phyloP scores from a whole-genome alignment of 2,329 filamentous ascomycete genomes.

The Magnaporthales sp. region DNA sequence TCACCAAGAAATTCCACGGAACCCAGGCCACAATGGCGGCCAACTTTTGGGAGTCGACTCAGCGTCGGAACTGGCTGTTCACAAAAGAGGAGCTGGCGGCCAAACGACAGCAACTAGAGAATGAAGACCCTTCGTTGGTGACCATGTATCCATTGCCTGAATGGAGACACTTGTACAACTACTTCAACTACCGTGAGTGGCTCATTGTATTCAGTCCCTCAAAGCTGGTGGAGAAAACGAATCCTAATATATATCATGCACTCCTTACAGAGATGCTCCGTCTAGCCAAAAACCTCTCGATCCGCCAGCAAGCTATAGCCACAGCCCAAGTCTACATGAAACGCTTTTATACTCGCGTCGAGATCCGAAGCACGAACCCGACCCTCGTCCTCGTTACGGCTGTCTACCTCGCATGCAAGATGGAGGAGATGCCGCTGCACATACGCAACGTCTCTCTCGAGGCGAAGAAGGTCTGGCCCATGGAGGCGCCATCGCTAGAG shows the following conservation, averaged over 20 bases:
- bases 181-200: conserved; percentile 75
- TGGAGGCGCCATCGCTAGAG: conserved; percentile 45
- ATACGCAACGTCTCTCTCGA: conserved; percentile 86
- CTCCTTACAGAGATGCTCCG: conserved; percentile 59
- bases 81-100: conserved; percentile 70
- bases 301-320: conserved; percentile 85
- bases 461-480: conserved; percentile 72
- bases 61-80: conserved; percentile 85
- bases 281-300: conserved; percentile 72
- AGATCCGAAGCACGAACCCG: conserved; percentile 86
- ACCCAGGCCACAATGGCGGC: conserved; percentile 59
- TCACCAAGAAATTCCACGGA: background rate
- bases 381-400: conserved; percentile 90
- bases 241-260: background rate
- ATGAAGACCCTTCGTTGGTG: conserved; percentile 64
- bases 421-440: conserved; percentile 95
- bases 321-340: conserved; percentile 94
- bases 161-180: conserved; percentile 75
- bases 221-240: no score
- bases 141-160: conserved; percentile 78
- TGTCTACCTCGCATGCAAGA: conserved; percentile 92
- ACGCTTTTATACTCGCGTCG: conserved; percentile 84
- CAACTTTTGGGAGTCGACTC: conserved; percentile 95
- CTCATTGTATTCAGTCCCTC: background rate
- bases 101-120: conserved; percentile 67